phyloP scores from a whole-genome alignment of 345 rosid genomes.

The Citrus reticulata region DNA sequence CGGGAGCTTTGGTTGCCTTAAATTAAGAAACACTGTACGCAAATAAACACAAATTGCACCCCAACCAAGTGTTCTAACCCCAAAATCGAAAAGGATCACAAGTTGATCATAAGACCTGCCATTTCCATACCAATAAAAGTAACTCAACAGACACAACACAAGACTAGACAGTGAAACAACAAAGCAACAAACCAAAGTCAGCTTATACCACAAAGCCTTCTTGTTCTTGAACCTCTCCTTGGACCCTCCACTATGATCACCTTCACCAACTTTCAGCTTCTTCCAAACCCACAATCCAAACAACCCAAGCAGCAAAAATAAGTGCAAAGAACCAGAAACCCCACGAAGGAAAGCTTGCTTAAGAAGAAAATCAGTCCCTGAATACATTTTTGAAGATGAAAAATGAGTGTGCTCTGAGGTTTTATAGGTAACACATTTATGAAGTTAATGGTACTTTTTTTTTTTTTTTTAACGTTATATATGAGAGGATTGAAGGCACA shows the following conservation, averaged over 20 bases:
- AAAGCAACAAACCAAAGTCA: constrained; percentile 30
- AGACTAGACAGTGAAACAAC: constrained; percentile 34
- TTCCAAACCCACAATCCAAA: constrained; percentile 32
- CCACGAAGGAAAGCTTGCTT: constrained; percentile 35
- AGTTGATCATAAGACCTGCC: constrained; percentile 35
- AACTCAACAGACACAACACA: constrained; percentile 31
- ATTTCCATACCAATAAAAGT: constrained; percentile 34
- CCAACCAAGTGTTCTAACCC: constrained; percentile 44
- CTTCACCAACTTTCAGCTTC: constrained; percentile 22
- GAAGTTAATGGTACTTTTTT: not conserved
- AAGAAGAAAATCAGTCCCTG: constrained; percentile 31
- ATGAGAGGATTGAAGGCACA: not conserved
- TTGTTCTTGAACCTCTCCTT: constrained; percentile 16
- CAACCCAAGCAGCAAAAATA: constrained; percentile 37
- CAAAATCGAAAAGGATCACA: constrained; percentile 38
- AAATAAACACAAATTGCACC: constrained; percentile 33
- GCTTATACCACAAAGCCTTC: constrained; percentile 24
- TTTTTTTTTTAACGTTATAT: no score
- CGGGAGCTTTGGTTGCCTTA: constrained; percentile 26
- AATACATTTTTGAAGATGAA: constrained; percentile 16
- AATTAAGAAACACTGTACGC: constrained; percentile 17
- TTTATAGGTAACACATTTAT: not conserved
- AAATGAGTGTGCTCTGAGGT: not conserved
- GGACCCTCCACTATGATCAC: constrained; percentile 6
- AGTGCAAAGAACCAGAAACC: constrained; percentile 40